phyloP scores from a whole-genome alignment of 2,329 filamentous ascomycete genomes.

The Neurospora sp. region DNA sequence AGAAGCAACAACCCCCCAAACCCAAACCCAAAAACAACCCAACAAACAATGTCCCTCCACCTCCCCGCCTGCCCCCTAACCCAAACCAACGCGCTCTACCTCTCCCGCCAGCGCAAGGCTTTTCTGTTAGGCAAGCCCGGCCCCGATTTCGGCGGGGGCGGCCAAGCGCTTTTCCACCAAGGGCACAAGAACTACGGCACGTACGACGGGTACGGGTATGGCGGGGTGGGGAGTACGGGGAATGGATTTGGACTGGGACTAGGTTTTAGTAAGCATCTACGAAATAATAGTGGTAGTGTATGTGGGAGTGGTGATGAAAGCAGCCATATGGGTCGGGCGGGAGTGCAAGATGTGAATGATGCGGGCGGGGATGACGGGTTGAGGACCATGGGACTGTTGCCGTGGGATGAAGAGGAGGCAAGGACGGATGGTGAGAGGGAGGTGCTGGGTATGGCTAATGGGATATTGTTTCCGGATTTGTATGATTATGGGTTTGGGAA shows the following conservation, averaged over 20 bases:
- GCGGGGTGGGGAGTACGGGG: neutral
- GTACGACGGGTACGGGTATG: neutral
- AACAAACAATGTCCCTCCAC: slow-evolving; percentile 24
- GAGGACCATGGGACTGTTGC: slow-evolving; percentile 31
- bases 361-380: slow-evolving; percentile 30
- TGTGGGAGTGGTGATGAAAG: slow-evolving; percentile 19
- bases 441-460: slow-evolving; percentile 29
- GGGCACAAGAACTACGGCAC: neutral
- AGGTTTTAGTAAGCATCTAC: neutral
- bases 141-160: slow-evolving; percentile 28
- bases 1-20: neutral
- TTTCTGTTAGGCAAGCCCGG: slow-evolving; percentile 32
- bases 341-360: slow-evolving; percentile 28
- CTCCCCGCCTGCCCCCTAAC: slow-evolving; percentile 32
- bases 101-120: slow-evolving; percentile 31
- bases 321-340: slow-evolving; percentile 24
- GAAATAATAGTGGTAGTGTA: neutral
- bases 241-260: too few relatives aligned
- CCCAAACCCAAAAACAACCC: slow-evolving; percentile 20
- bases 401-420: slow-evolving; percentile 30
- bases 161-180: neutral
- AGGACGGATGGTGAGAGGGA: slow-evolving; percentile 22
- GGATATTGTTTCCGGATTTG: slow-evolving; percentile 31
- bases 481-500: slow-evolving; percentile 17
- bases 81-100: slow-evolving; percentile 32